Base-by-base conservation (phyloP, 2,329 filamentous ascomycete species). In the Phialemoniopsis sp. region DNA sequence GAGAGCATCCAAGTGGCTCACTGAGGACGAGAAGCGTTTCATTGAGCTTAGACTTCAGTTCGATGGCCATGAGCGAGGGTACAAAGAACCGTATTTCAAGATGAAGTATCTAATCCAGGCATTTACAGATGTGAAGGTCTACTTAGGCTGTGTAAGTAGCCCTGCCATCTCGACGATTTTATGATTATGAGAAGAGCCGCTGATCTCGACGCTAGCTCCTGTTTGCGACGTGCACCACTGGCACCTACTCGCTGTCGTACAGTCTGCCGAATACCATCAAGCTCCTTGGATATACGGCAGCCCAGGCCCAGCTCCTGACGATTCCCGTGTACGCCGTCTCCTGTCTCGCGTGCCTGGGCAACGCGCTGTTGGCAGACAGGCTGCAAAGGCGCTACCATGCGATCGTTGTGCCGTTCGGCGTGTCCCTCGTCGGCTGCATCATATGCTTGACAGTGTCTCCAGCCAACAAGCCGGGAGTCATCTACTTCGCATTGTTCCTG, bases 321-420 rank as follows among this genome's bases (percentile, higher is more conserved):
- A 76, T 85, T 2, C 80, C 81, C 0, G 78, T 79, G 0, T 84
- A 85, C 44, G 78, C 77, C 1, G 67, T 84, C 10, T 79, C 78
- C 0, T 82, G 82, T 38, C 38, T 76, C 7, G 67, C 79, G 0
- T 85, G 81, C 0, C 52, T 85, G 4, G 50, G 59, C 1, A 66
- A 80, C 4, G 83, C 83, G 1, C 58, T 80, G 13, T 58, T 79
- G 0, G 82, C 81, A 0, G 82, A 88, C 46, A 69, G 67, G 13
- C 63, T 71, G 0, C 66, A 68, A 1, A 67, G 70, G 12, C 73
- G 83, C 10, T 80, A 80, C 0, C 66, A 80, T 1, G 87, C 85
- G 54, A 79, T 87, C 51, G 73, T 80, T 12, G 72, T 65, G 0
- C 77, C 75, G 0, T 33, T 78, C 0, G 48, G 65, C 0, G 62